phyloP scores from a whole-genome alignment of 352 stramenopile species.

The Phytophthora syringae region DNA sequence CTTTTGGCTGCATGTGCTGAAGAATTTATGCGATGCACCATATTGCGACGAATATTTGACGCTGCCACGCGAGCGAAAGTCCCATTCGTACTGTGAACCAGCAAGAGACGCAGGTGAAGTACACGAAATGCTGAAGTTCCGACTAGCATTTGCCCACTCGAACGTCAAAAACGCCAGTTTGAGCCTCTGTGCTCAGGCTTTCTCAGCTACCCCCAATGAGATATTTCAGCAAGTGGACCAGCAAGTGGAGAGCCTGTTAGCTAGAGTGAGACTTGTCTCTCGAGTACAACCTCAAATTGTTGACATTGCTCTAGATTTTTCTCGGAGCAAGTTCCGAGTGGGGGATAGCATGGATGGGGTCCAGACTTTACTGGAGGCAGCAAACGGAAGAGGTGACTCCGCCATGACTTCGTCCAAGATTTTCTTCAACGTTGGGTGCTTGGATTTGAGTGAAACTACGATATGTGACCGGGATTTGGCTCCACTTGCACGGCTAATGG shows the following conservation, averaged over 20 bases:
- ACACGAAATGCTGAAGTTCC: slow-evolving; percentile 38
- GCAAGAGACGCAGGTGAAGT: slow-evolving; percentile 2
- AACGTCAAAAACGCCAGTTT: slow-evolving; percentile 41
- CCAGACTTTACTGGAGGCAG: slow-evolving; percentile 1
- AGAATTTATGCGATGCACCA: slow-evolving; percentile 1
- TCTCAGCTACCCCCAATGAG: slow-evolving; percentile 10
- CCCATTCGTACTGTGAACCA: not conserved
- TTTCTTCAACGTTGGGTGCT: slow-evolving; percentile 18
- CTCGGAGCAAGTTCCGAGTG: slow-evolving; percentile 15
- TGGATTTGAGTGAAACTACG: slow-evolving; percentile 26
- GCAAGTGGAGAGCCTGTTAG: slow-evolving; percentile 29
- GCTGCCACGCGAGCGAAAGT: not conserved
- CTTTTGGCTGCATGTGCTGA: slow-evolving; percentile 43
- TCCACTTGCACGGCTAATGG: slow-evolving; percentile 18
- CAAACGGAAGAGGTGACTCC: not conserved
- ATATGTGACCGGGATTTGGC: slow-evolving; percentile 23
- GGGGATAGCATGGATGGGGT: slow-evolving; percentile 13
- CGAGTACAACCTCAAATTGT: slow-evolving; percentile 10
- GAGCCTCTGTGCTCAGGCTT: slow-evolving; percentile 24
- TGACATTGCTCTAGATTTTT: slow-evolving; percentile 42
- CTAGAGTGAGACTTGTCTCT: not conserved
- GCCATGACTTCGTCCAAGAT: not conserved
- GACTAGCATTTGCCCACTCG: slow-evolving; percentile 44
- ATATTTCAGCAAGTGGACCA: slow-evolving; percentile 16
- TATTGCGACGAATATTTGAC: slow-evolving; percentile 17